Evolutionary conservation across 106 monocot genomes (phyloP).

Genomic region (Acorus calamus): DNA sequence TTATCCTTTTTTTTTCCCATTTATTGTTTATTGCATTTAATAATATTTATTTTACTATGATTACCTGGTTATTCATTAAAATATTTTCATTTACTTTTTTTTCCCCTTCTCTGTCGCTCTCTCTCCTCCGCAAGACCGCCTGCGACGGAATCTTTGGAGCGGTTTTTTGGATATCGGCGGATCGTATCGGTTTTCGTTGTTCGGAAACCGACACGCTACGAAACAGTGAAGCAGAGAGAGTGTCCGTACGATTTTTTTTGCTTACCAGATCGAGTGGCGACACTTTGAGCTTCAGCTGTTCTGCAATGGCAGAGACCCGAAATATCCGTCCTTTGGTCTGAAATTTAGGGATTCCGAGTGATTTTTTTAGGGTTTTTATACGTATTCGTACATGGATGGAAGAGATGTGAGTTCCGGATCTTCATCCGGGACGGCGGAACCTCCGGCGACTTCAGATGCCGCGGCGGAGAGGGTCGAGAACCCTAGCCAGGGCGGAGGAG

Average conservation of each 20-base stretch:
- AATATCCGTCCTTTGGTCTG: neutral
- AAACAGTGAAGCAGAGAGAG: neutral
- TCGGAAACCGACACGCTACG: conserved; percentile 4
- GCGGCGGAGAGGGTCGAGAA: conserved; percentile 5
- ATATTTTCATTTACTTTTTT: neutral
- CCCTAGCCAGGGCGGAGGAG: neutral
- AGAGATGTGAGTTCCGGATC: conserved; percentile 10
- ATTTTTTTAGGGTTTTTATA: neutral
- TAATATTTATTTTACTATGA: conserved; percentile 3
- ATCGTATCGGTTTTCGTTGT: too few relatives aligned
- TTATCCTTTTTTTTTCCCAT: too few relatives aligned
- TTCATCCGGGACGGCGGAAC: neutral
- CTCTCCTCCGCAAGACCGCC: neutral
- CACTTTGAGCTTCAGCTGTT: neutral
- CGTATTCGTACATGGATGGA: conserved; percentile 25
- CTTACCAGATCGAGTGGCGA: neutral
- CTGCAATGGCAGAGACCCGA: conserved; percentile 5
- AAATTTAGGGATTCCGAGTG: neutral
- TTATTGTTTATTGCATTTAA: neutral
- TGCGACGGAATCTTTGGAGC: neutral
- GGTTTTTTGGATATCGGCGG: neutral
- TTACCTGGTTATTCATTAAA: neutral
- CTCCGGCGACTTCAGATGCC: conserved; percentile 1
- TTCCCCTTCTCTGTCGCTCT: neutral
- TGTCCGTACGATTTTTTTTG: neutral